Evolutionary conservation across 352 stramenopile genomes (phyloP).

Genomic region (Globisporangium iwayamae): DNA sequence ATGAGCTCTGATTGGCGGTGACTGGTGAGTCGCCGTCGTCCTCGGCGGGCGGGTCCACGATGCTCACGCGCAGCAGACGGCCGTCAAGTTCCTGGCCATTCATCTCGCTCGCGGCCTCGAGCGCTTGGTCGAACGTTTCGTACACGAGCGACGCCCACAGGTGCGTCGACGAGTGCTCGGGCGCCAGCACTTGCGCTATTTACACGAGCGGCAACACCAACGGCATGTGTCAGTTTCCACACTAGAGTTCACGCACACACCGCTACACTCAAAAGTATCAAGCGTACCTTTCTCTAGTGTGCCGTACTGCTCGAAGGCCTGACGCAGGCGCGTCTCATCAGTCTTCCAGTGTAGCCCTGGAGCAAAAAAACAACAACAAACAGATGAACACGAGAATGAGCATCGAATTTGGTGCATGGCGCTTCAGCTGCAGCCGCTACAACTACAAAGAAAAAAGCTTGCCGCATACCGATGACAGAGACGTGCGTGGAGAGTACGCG

Average conservation of each 20-base stretch:
- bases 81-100: slow-evolving; percentile 82
- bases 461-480: slow-evolving; percentile 44
- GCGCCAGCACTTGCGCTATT: slow-evolving; percentile 43
- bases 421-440: too few relatives aligned
- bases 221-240: neutral
- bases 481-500: slow-evolving; percentile 42
- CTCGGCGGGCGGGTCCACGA: slow-evolving; percentile 45
- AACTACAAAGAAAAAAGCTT: neutral
- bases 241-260: neutral
- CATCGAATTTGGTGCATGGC: slow-evolving; percentile 6
- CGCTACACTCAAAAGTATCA: neutral
- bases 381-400: neutral
- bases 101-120: slow-evolving; percentile 70
- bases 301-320: slow-evolving; percentile 53
- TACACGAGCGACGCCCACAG: slow-evolving; percentile 65
- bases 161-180: slow-evolving; percentile 56
- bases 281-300: slow-evolving; percentile 45
- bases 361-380: neutral
- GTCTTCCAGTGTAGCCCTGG: slow-evolving; percentile 82
- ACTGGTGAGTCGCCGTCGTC: neutral
- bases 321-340: slow-evolving; percentile 59
- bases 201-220: neutral
- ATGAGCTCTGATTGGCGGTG: slow-evolving; percentile 5
- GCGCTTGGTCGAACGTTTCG: slow-evolving; percentile 61
- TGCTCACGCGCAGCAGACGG: slow-evolving; percentile 71